Base-by-base conservation (phyloP, 169 alveolate genomes). In the Eimeria acervulina region DNA sequence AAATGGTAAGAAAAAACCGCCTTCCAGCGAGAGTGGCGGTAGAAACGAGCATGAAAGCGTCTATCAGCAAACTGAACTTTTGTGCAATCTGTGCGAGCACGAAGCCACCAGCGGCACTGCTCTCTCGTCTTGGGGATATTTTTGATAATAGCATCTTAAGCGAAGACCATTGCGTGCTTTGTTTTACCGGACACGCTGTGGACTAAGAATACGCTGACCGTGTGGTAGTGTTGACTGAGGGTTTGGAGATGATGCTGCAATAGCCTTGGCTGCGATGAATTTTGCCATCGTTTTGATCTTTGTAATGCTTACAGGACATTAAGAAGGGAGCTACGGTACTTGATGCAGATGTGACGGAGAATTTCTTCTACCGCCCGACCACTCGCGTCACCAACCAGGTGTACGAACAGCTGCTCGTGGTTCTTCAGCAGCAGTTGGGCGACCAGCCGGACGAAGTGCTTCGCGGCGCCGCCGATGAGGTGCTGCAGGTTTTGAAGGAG, bases 391-490 rank as follows among this genome's bases (percentile, higher is more conserved):
- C 99, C 26, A 97, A 98, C 95, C 96, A 94, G 84, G 98, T 98
- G 76, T 99, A 98, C 97, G 99, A 99, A 63, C 98, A 98, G 97
- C 94, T 99, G 91, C 97, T 99, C 76, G 96, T 97, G 33, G 91
- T 96, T 15, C 97, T 99, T 26, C 97, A 99, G 96, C 97, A 97
- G 96, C 95, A 97, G 70, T 96, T 99, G 83, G 99, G 99, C 33
- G 99, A 99, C 84, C 99, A 98, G 97, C 98, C 99, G 0, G 97
- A 97, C 38, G 99, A 98, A 55, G 99, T 98, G 44, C 96, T 99
- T 44, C 98, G 97, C 85, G 99, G 99, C 87, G 99, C 99, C 8
- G 99, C 99, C 68, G 99, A 99, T 92, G 99, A 99, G 83, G 97
- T 99, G 26, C 96, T 99, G 52, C 97, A 98, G 31, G 97, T 98